Evolutionary conservation across 192 early-diverging fungal genomes (phyloP), one percentile per base, ranked within the genome.

Genomic region (Blastocladiella britannica): DNA sequence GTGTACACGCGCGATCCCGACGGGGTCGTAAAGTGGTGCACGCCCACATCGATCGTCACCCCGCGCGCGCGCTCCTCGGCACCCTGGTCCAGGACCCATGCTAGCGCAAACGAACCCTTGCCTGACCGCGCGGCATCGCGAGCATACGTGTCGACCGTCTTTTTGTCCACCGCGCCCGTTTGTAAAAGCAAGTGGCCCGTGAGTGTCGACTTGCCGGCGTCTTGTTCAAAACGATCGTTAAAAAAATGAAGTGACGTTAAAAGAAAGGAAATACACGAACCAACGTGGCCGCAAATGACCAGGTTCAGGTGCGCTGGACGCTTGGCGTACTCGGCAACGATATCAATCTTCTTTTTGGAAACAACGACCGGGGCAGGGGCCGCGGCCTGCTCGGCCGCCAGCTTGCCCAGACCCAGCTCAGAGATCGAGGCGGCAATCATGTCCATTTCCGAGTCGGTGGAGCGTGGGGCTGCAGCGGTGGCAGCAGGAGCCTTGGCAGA

Each of bases 11-110:
- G 66, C 23, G 82, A 73, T 28, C 83, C 61, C 23, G 63, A 47
- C 37, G 37, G 57, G 1, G 93, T 99, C 61, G 85, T 78, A 66
- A 99, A 99, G 57, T 82, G 75, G 27, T 75, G 85, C 53, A 89
- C 83, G 24, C 87, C 95, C 57, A 97, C 78, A 60, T 99, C 93
- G 74, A 97, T 99, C 0, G 95, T 99, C 47, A 99, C 89, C 23
- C 95, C 95, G 28, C 87, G 68, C 25, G 53, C 67, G 26, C 89
- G 74, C 67, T 98, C 95, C 67, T 98, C 91, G 4, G 82, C 92
- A 5, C 89, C 94, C 57, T 88, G 88, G 67, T 97, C 95, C 60
- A 99, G 64, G 4, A 97, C 91, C 95, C 95, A 99, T 1, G 95
- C 95, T 71, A 73, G 97, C 4, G 84, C 83, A 78, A 99, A 99